Percentiles rank a stretch among this genome's conserved stretches.
These are phyloP conservation scores for Solanum hybrid DNA, from an alignment of 305 asterid species.

Conservation along the genomic window DNA sequence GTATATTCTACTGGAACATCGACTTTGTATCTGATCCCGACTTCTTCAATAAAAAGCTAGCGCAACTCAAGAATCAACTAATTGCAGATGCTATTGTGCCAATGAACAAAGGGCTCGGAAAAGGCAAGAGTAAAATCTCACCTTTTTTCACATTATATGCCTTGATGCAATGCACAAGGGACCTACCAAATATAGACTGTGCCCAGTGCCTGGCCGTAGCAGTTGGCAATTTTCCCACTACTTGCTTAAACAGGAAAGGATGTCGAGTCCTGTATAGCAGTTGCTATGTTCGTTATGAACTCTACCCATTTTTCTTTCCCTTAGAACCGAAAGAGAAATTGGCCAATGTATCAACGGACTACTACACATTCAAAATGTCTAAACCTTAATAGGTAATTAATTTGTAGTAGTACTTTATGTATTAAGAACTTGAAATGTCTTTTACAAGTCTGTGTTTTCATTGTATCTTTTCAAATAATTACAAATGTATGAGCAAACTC, in stretches of 20 bases:
- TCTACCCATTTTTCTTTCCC: conserved; percentile 68
- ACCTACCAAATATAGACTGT: conserved; percentile 42
- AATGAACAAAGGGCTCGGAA: conserved; percentile 45
- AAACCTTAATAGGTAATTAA: neutral
- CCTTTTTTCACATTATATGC: conserved; percentile 36
- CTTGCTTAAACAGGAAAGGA: conserved; percentile 49
- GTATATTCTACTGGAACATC: conserved; percentile 30
- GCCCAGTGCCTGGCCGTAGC: conserved; percentile 65
- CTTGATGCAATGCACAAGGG: conserved; percentile 71
- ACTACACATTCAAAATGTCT: neutral
- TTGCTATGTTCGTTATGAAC: conserved; percentile 67
- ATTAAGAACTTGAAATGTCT: neutral
- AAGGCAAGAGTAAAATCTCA: conserved; percentile 34
- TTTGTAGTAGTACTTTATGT: neutral
- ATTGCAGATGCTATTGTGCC: conserved; percentile 34
- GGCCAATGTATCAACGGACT: neutral
- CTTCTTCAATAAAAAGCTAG: conserved; percentile 36
- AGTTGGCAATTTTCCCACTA: conserved; percentile 22
- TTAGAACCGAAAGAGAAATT: conserved; percentile 23
- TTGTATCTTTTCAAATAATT: neutral
- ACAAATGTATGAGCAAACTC: neutral
- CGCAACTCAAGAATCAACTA: conserved; percentile 21
- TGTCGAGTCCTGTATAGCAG: conserved; percentile 60
- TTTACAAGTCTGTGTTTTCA: neutral
- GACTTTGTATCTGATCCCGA: conserved; percentile 44